Percentiles rank a stretch among this genome's conserved stretches.
Conservation (phyloP, 2,329 filamentous ascomycete genomes). For the Scedosporium aurantiacum region DNA sequence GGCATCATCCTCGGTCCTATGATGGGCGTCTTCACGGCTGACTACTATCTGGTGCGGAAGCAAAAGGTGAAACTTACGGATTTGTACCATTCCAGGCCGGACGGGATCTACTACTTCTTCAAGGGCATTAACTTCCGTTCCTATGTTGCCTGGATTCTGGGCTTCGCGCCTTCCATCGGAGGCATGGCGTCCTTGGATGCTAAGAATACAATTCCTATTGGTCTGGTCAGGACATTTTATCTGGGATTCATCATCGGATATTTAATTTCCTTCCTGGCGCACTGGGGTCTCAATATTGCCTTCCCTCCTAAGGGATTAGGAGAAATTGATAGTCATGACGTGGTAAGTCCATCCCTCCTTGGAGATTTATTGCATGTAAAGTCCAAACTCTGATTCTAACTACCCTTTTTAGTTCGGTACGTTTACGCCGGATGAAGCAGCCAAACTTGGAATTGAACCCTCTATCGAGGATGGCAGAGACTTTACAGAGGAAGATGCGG, state of each 20-base stretch:
- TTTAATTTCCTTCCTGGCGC: constrained; percentile 2
- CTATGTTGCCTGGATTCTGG: constrained; percentile 4
- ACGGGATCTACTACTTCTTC: constrained; percentile 3
- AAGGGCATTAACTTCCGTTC: constrained; percentile 1
- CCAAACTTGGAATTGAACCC: too few species aligned
- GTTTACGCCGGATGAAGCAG: too few species aligned
- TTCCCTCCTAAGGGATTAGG: constrained; percentile 5
- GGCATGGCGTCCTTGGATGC: background rate
- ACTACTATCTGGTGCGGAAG: background rate
- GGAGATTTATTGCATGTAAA: too few species aligned
- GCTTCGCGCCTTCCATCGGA: constrained; percentile 1
- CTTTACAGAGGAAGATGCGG: too few species aligned
- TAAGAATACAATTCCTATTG: background rate
- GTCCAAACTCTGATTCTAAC: background rate
- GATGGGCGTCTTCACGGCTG: background rate
- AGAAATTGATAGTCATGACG: constrained; percentile 4
- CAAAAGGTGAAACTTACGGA: background rate
- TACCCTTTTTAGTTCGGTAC: too few species aligned
- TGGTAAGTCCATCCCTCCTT: background rate
- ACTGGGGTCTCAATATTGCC: constrained; percentile 2
- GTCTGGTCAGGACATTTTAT: constrained; percentile 1
- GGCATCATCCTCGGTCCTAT: background rate
- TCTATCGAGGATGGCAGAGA: too few species aligned
- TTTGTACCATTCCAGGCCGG: background rate
- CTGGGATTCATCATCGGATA: background rate